A percentile compares a stretch with the other conserved stretches of the same genome.
These are phyloP conservation scores for apple (Malus domestica) DNA, from an alignment of 306 rosid genomes.

Conservation along the genomic window DNA sequence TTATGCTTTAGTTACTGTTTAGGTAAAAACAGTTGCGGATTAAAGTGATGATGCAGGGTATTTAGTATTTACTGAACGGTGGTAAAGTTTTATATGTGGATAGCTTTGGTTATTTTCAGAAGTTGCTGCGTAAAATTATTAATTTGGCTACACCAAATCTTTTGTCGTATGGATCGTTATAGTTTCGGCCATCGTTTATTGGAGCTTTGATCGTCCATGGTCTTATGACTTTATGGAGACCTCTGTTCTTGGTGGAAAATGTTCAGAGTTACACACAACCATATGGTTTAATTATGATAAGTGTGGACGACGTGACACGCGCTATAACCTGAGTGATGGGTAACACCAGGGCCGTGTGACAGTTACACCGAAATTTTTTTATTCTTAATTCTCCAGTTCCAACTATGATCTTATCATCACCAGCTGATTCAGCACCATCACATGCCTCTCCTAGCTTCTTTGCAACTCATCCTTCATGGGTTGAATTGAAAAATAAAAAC, in stretches of 20 bases:
- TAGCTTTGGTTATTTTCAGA: not conserved
- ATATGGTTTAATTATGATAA: too few relatives aligned
- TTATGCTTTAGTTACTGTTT: not conserved
- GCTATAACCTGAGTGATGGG: not conserved
- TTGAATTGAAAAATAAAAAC: not conserved
- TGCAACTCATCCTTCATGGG: not conserved
- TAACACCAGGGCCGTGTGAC: not conserved
- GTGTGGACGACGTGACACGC: not conserved
- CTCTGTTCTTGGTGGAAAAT: not conserved
- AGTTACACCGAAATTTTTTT: too few relatives aligned
- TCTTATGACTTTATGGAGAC: not conserved
- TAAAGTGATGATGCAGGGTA: not conserved
- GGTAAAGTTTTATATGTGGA: not conserved
- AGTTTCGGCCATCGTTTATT: too few relatives aligned
- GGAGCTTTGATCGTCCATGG: not conserved
- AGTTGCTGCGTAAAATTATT: not conserved
- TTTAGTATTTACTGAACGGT: not conserved
- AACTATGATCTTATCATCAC: not conserved
- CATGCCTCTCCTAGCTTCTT: constrained; percentile 2
- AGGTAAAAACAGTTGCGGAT: not conserved
- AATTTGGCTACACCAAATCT: too few relatives aligned
- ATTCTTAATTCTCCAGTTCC: not conserved
- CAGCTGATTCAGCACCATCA: not conserved
- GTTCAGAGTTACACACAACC: not conserved
- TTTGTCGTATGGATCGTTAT: too few relatives aligned